A percentile compares a stretch with the other conserved stretches of the same genome.
Conservation (phyloP, 192 early-diverging fungal genomes). For the Dimargaris cristalligena region DNA sequence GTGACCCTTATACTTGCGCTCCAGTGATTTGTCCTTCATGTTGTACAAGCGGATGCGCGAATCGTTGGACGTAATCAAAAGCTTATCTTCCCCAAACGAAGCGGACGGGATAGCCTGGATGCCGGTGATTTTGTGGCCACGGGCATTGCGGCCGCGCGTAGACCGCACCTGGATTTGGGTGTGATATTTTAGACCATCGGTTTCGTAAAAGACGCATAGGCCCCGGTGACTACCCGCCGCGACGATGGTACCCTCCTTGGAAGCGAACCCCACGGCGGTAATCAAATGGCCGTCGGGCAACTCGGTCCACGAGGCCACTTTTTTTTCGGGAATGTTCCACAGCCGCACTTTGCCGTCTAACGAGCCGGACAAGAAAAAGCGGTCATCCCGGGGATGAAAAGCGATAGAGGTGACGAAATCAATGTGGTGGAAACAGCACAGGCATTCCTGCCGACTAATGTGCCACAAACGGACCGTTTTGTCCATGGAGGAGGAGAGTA, state of each 20-base stretch:
- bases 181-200: constrained; percentile 57
- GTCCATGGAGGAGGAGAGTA: constrained; percentile 68
- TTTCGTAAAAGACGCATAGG: constrained; percentile 68
- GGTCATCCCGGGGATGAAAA: constrained; percentile 73
- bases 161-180: constrained; percentile 62
- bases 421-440: constrained; percentile 62
- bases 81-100: constrained; percentile 36
- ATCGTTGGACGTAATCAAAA: constrained; percentile 67
- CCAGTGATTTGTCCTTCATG: constrained; percentile 53
- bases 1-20: constrained; percentile 65
- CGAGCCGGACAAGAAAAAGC: constrained; percentile 62
- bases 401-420: constrained; percentile 62
- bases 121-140: constrained; percentile 66
- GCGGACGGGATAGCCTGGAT: constrained; percentile 44
- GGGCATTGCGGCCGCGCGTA: constrained; percentile 34
- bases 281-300: constrained; percentile 48
- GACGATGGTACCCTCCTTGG: constrained; percentile 42
- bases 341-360: constrained; percentile 61
- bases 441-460: constrained; percentile 43
- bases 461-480: constrained; percentile 79
- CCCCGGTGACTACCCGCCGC: constrained; percentile 64
- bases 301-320: constrained; percentile 60
- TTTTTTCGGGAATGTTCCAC: constrained; percentile 69
- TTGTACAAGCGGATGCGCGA: constrained; percentile 66
- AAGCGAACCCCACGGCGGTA: constrained; percentile 63